Evolutionary conservation across 306 rosid species (phyloP), one percentile per base, ranked within the genome.

Genomic region (Prinsepia uniflora): DNA sequence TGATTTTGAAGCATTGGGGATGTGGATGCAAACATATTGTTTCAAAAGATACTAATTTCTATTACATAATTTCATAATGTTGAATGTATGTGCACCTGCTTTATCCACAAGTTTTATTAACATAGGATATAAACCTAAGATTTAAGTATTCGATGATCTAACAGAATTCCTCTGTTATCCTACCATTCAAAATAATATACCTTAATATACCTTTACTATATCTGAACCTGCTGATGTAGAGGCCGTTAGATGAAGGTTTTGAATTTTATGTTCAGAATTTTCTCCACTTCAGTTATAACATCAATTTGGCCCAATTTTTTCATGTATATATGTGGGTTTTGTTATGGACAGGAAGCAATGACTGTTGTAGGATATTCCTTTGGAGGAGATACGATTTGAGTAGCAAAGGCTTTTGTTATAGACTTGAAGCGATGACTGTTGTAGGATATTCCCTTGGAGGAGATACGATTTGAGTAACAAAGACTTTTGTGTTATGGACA

Each of bases 311-410:
- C 59, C 10, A 70, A 24, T 9, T 59, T 30, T 50, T 71, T 52
- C 20, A 43, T 14, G 8, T 56, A 70, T 65, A 42, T 79, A 39
- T 71, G 20, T 10, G 30, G 68, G 34, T 24, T 24, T 45, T 72
- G 72, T 58, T 76, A 49, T 76, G 80, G 42, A 86, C 86, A 94
- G 97, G 99, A 94, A 76, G 86, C 99, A 76, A 97, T 94, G 68
- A 94, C 96, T 53, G 99, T 94, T 76, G 99, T 94, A 52, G 99
- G 99, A 76, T 24, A 24, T 24, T 24, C 30, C 1, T 24, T 24
- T 24, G 30, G 30, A 24, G 30, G 30, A 24, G 30, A 24, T 24
- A 24, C 30, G 2, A 24, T 24, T 24, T 24, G 30, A 24, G 30
- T 24, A 24, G 30, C 30, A 24, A 24, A 24, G 30, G 30, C 30